A percentile compares a stretch with the other conserved stretches of the same genome.
Conservation (phyloP, 257 asterid genomes). For the Echites panduratus region DNA sequence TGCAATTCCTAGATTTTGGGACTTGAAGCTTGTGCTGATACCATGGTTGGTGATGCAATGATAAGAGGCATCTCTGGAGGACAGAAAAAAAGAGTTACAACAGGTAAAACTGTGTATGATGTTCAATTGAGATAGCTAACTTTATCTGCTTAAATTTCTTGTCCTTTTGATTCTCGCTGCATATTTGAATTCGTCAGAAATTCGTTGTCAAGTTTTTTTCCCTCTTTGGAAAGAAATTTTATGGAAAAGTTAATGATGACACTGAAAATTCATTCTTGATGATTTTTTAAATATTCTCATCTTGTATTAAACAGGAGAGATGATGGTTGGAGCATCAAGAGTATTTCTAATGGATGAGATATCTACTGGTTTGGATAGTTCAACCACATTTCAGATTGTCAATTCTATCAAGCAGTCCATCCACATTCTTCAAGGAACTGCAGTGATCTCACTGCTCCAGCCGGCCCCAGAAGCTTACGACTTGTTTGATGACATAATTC, state of each 20-base stretch:
- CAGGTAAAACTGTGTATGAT: conserved; percentile 39
- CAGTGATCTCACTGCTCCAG: conserved; percentile 76
- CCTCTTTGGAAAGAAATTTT: too few species aligned
- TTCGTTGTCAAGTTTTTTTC: too few species aligned
- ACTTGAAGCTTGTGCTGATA: conserved; percentile 85
- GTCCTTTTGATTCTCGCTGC: too few species aligned
- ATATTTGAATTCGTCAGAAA: too few species aligned
- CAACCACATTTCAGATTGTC: conserved; percentile 80
- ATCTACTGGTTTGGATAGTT: conserved; percentile 89
- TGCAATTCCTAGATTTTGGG: conserved; percentile 25
- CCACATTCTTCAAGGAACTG: conserved; percentile 79
- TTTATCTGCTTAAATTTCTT: too few species aligned
- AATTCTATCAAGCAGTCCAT: conserved; percentile 68
- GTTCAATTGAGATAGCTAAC: not conserved
- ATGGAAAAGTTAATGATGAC: not conserved
- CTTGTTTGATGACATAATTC: conserved; percentile 75
- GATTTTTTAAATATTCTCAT: not conserved
- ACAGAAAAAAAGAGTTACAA: conserved; percentile 75
- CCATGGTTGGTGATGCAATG: conserved; percentile 80
- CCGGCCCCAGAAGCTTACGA: conserved; percentile 89
- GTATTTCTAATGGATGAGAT: conserved; percentile 94
- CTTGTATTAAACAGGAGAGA: conserved; percentile 48
- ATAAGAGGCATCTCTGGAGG: conserved; percentile 90
- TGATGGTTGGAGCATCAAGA: conserved; percentile 89
- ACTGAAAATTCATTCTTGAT: not conserved